Percentiles rank a stretch among this genome's conserved stretches.
phyloP scores from a whole-genome alignment of 352 stramenopile genomes.

The Pythium vanterpoolii region DNA sequence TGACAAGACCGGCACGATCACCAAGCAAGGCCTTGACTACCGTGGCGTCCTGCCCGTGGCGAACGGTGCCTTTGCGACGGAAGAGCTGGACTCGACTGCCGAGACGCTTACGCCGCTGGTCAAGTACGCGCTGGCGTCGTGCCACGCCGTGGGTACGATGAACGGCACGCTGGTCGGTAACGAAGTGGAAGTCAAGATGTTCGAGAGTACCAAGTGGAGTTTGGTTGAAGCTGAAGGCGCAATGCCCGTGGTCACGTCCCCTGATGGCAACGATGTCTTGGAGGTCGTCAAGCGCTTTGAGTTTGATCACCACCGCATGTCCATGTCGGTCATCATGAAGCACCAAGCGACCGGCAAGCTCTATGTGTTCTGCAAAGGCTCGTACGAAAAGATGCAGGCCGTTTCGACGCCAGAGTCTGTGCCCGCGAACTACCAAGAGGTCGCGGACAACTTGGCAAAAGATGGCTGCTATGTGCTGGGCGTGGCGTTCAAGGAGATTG shows the following conservation, averaged over 20 bases:
- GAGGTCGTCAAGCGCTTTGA: constrained; percentile 89
- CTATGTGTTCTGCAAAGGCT: constrained; percentile 89
- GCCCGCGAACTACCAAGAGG: constrained; percentile 75
- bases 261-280: constrained; percentile 37
- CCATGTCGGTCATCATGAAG: constrained; percentile 88
- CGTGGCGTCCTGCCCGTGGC: constrained; percentile 11
- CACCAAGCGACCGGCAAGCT: constrained; percentile 46
- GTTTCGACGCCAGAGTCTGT: constrained; percentile 24
- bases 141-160: constrained; percentile 74
- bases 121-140: constrained; percentile 70
- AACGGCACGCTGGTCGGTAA: constrained; percentile 81
- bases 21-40: constrained; percentile 26
- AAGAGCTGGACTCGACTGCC: constrained; percentile 18
- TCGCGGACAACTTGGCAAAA: constrained; percentile 55
- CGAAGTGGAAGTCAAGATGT: constrained; percentile 87
- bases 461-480: constrained; percentile 88
- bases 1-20: constrained; percentile 67
- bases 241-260: constrained; percentile 31
- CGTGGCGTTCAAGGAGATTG: constrained; percentile 59
- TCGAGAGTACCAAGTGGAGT: constrained; percentile 69
- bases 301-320: constrained; percentile 91
- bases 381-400: constrained; percentile 81
- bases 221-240: constrained; percentile 37
- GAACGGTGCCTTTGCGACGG: neutral
- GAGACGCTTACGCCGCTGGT: constrained; percentile 5